A percentile compares a stretch with the other conserved stretches of the same genome.
Evolutionary conservation across 2,329 filamentous ascomycete species (phyloP).

Genomic region (Pyrenophora graminea): DNA sequence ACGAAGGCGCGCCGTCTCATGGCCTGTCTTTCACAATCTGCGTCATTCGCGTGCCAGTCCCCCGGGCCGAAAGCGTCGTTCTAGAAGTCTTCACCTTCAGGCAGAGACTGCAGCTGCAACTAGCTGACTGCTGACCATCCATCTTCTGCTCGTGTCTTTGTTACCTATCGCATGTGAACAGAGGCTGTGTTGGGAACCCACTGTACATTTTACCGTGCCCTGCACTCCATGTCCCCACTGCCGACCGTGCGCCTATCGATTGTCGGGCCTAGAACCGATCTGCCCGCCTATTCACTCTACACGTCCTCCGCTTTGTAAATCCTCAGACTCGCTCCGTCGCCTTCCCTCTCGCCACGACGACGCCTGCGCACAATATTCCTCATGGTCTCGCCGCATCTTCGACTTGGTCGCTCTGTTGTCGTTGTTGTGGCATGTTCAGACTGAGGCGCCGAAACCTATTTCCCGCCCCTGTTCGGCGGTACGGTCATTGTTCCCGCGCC

Average conservation of each 20-base stretch:
- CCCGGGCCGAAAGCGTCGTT: conserved; percentile 14
- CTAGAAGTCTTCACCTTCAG: conserved; percentile 18
- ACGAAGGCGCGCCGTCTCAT: conserved; percentile 7
- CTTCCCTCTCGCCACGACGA: neutral
- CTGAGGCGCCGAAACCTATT: conserved; percentile 3
- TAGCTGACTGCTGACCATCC: neutral
- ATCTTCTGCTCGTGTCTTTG: conserved; percentile 4
- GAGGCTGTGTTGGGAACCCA: too few species aligned
- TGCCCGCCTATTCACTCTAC: conserved; percentile 17
- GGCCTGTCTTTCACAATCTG: conserved; percentile 10
- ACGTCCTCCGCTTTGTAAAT: conserved; percentile 8
- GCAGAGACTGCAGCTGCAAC: neutral
- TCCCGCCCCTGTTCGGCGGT: neutral
- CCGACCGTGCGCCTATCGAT: conserved; percentile 7
- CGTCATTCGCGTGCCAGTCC: conserved; percentile 20
- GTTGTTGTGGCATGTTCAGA: conserved; percentile 6
- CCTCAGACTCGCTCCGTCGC: neutral
- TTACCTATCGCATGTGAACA: neutral
- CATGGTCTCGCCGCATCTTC: conserved; percentile 2
- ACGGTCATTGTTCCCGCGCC: neutral
- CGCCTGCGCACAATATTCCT: conserved; percentile 1
- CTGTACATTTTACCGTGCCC: neutral
- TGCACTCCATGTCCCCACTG: neutral
- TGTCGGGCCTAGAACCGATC: conserved; percentile 27
- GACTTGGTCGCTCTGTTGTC: neutral